Base-by-base conservation (phyloP, 2,329 filamentous ascomycete species). In the Colletotrichum brevisporum region DNA sequence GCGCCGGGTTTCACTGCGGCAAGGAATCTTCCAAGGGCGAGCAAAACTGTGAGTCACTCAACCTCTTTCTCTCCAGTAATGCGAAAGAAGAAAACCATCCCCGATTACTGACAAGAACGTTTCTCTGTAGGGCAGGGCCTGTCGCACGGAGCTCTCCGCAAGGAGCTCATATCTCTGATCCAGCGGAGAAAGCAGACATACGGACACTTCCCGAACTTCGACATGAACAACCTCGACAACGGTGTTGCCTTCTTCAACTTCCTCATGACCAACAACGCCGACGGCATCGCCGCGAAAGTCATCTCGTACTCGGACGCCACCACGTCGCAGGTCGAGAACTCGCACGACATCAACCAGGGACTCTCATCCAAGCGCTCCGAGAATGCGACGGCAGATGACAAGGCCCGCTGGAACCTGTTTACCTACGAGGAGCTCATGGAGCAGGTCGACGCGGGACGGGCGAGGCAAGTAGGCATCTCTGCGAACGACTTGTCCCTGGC, bases 221-320 rank as follows among this genome's bases (percentile, higher is more conserved):
- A 57, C 43, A 41, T 45, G 16, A 52, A 66, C 39, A 56, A 59
- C 41, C 18, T 41, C 50, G 47, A 43, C 2, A 43, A 9, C 13
- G 10, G 41, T 12, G 41, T 65, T 10, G 15, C 36, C 39, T 54
- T 52, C 39, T 69, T 65, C 52, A 53, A 36, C 45, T 54, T 64
- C 27, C 24, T 18, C 24, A 31, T 39, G 36, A 27, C n/a, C 31
- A 41, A 39, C 41, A 12, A 24, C 8, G 36, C 51, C 41, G 45
- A 56, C 27, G 57, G 57, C 43, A 26, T 50, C 27, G 45, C 57
- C 16, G 57, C 57, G 9, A 61, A 21, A 13, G 26, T 61, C 27
- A 31, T 50, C 43, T 31, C 57, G 6, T 41, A 41, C 21, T 53
- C 50, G 15, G 50, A 53, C 50, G 8, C 21, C 4, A 10, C 50